Base-by-base conservation (phyloP, 805 yeast species). In the Blastobotrys chiropterorum region DNA sequence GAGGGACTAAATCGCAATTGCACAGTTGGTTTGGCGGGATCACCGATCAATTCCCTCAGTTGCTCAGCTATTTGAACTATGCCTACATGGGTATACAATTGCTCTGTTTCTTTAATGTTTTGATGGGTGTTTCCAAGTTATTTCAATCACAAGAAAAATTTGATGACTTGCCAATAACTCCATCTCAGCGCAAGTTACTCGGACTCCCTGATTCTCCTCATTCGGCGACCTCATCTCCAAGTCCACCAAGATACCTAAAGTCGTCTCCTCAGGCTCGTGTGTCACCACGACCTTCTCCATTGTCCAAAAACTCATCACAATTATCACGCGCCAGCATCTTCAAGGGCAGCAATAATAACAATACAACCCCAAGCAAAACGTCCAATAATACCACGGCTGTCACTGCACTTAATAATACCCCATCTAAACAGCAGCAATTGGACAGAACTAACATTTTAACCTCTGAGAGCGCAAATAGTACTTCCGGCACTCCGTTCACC, bases 151-250 rank as follows among this genome's bases (percentile, higher is more conserved):
- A 48, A 21, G 61, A 59, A 26, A 53, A 59, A 20, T 59, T 57
- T 51, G 53, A 63, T 14, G 67, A 63, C 50, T 53, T 47, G 38
- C 63, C 66, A 2, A 17, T 62, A 19, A 57, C 63, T 21, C 52
- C 57, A 47, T 55, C 50, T 15, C 66, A 61, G 57, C 50, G 63
- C 56, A 51, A 63, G 56, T 55, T 59, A 52, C 42, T 65, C 56
- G 55, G 69, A 1, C 50, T 62, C 43, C 65, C 67, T 3, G 63
- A 54, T 1, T 52, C 62, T 4, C 55, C 62, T 4, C 53, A 50
- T 4, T 26, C 58, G 4, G 48, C 56, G 15, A 50, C 42, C 15
- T 17, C 55, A 4, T 45, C 59, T 13, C 62, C 62, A 39, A 56
- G 59, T 7, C 60, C 65, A 21, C 65, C 65, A n/a, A 41, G 52